Base-by-base conservation (phyloP, 2,329 filamentous ascomycete genomes). In the Trichophyton schoenleinii region DNA sequence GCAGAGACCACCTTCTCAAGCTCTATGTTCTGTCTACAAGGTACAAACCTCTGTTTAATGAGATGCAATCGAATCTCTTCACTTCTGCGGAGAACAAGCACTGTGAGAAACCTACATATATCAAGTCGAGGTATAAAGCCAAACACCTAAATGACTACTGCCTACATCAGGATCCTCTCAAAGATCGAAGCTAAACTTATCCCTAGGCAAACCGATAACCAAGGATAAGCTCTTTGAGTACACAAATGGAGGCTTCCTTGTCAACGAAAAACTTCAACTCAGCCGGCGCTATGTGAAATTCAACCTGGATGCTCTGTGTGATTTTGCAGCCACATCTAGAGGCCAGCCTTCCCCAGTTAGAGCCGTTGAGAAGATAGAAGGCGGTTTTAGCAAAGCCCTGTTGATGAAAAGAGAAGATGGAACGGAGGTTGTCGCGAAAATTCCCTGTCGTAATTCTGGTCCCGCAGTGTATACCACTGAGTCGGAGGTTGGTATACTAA, bases 351-450 rank as follows among this genome's bases (percentile, higher is more conserved):
- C 64, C 53, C 65, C 42, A 1, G 61, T 71, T 6, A 60, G 31
- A 61, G 64, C 3, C 8, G 41, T 63, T 28, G 62, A 63, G 11
- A 70, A 70, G 59, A 62, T 70, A 62, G 70, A 73, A 60, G 69
- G 71, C 20, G 67, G 67, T 1, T 72, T 72, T 58, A 71, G 66
- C 63, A 74, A 72, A 59, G 71, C 68, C 48, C 63, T 73, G 13
- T 41, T 70, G 2, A 65, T 73, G 62, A 67, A 15, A 58, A 72
- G 63, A 49, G 63, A 62, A 18, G 64, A 73, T 63, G 68, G 68
- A 28, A 65, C 36, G 1, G 68, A 72, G 57, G 60, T 72, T 1
- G 66, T 74, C 59, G 71, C 70, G 1, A 72, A 72, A 22, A 66
- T 73, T 38, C 70, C 70, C 0, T 72, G 66, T 62, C 68, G 48